Evolutionary conservation across 73 alveolate species (phyloP), one percentile per base, ranked within the genome.

Genomic region (Paramecium pentaurelia): DNA sequence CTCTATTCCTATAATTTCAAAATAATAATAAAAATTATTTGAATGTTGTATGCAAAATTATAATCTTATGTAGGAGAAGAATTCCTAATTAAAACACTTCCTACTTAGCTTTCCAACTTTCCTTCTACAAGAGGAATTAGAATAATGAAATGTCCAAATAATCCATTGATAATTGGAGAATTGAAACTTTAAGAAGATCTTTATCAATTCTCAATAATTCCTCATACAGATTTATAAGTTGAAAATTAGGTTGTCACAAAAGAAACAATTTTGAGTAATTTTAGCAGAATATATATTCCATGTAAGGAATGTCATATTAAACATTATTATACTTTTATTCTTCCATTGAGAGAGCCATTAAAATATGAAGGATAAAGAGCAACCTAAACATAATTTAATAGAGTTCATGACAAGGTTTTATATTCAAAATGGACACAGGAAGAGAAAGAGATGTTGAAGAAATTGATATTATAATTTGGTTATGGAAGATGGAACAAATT

Each of bases 381-480:
- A 25, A 47, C 54, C 5, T 20, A 80, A 47, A 25, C 87, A 2
- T 34, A 36, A 38, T 60, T 60, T 64, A 71, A 89, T 32, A 70
- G 84, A 60, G 34, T 44, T 14, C 96, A 84, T 51, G 93, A 85
- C 49, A 93, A 93, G 20, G 49, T 25, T 9, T 60, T 93, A 70
- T 88, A 86, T 54, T 44, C 70, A 37, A 92, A 88, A 54, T 93
- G 96, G 96, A 71, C 90, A 22, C 51, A 75, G 44, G 93, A 92
- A 20, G 97, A 94, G 58, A 94, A 86, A 51, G 97, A 94, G 47
- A 6, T 36, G 34, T 77, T 94, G 14, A 94, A 94, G 45, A 94
- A 97, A 77, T 85, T 77, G 54, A 89, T 89, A 30, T 20, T 89
- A 6, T 47, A 89, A 58, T 89, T 71, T 47, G 94, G 94, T 0